These are phyloP conservation scores for Penicillium thymicola DNA, from an alignment of 2,329 filamentous ascomycete species.

Conservation along the genomic window DNA sequence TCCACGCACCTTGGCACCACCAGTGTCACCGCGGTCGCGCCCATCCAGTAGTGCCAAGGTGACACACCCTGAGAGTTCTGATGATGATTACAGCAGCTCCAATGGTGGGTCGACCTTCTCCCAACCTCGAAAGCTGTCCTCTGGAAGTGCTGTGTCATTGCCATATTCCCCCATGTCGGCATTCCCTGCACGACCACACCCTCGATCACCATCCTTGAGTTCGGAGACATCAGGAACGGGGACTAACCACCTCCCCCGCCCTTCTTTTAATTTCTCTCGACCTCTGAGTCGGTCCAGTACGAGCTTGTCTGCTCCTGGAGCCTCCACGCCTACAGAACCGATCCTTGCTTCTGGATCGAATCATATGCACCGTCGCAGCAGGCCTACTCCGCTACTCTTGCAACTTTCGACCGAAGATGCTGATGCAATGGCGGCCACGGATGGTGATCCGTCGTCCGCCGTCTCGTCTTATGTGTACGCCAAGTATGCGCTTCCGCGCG, in stretches of 20 bases:
- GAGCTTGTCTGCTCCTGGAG: conserved; percentile 35
- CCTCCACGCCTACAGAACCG: conserved; percentile 29
- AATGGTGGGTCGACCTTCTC: conserved; percentile 61
- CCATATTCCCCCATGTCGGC: conserved; percentile 60
- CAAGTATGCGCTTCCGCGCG: conserved; percentile 78
- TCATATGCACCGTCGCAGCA: conserved; percentile 28
- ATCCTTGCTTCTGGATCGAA: conserved; percentile 30
- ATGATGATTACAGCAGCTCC: conserved; percentile 65
- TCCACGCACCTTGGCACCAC: conserved; percentile 44
- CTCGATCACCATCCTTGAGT: conserved; percentile 77
- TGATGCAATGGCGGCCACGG: conserved; percentile 8
- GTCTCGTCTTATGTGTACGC: conserved; percentile 80
- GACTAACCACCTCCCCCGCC: conserved; percentile 57
- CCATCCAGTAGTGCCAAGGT: conserved; percentile 54
- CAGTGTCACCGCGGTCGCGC: conserved; percentile 44
- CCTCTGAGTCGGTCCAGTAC: conserved; percentile 65
- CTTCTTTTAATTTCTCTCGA: conserved; percentile 90
- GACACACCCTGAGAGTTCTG: conserved; percentile 61
- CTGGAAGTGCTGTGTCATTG: conserved; percentile 61
- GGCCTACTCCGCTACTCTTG: conserved; percentile 35
- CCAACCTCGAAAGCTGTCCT: conserved; percentile 72
- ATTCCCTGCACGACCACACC: conserved; percentile 59
- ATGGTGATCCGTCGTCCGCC: conserved; percentile 40
- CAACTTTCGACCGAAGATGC: conserved; percentile 24
- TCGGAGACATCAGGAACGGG: conserved; percentile 72